Base-by-base conservation (phyloP, 1,284 basidiomycete genomes). In the Mixia osmundae region DNA sequence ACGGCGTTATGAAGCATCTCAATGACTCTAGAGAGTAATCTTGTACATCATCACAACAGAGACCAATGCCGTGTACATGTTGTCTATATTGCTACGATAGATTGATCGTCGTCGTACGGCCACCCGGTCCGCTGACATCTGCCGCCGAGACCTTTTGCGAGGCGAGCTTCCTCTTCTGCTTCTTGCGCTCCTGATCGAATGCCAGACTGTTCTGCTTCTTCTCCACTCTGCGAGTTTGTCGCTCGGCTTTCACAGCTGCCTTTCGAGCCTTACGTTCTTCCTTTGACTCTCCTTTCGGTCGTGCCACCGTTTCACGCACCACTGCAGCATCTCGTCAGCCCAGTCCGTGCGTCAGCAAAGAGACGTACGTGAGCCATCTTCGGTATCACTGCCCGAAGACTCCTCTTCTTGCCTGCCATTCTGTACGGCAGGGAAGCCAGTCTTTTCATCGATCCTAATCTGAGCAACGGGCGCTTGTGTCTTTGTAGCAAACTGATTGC, bases 181-280 rank as follows among this genome's bases (percentile, higher is more conserved):
- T n/a, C 33, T 16, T 14, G 18, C 2, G n/a, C 27, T 89, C 85
- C 6, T 61, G 61, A 1, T 62, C 63, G 51, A 82, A 94, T 37
- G 71, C 63, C 42, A 78, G 71, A 49, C 73, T 77, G 22, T 63
- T 75, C 1, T 61, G 57, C 54, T 80, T 89, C 61, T 89, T 94
- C 52, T 82, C 75, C 10, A 57, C 61, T 30, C 83, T 65, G 27
- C 85, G 69, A 5, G 50, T 46, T 50, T 60, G 72, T 41, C 76
- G 67, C 45, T 80, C 76, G 6, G 65, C 67, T 57, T 94, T 97
- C 25, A 83, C 69, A 1, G 71, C 73, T n/a, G 69, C 64, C 56
- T 97, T 99, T 15, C 91, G 69, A 0, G 71, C 69, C 50, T 72
- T 82, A 57, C 80, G 82, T 30, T 79, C 82, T 47, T 85, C 83